Percentiles rank a stretch among this genome's conserved stretches.
Evolutionary conservation across 2,329 filamentous ascomycete genomes (phyloP).

Genomic region (Pseudovirgaria hyperparasitica): DNA sequence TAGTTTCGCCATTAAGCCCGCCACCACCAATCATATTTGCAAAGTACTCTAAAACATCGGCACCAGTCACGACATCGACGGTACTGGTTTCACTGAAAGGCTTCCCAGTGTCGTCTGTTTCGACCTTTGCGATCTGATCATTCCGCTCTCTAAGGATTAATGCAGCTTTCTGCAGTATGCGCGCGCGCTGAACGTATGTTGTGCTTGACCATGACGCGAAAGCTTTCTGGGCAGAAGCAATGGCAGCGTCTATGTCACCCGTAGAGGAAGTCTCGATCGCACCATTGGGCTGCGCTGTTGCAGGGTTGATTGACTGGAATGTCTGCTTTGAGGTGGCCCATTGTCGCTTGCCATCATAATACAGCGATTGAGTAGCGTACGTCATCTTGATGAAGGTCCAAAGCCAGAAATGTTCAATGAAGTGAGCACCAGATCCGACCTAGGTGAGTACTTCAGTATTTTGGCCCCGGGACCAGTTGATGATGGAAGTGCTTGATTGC

Average conservation of each 20-base stretch:
- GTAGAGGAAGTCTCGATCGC: slow-evolving; percentile 58
- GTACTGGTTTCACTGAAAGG: slow-evolving; percentile 72
- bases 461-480: too few species aligned
- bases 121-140: slow-evolving; percentile 63
- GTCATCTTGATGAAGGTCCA: slow-evolving; percentile 20
- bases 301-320: slow-evolving; percentile 64
- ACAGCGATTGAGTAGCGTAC: slow-evolving; percentile 50
- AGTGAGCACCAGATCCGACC: slow-evolving; percentile 1
- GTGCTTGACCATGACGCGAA: slow-evolving; percentile 69
- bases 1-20: slow-evolving; percentile 69
- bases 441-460: too few species aligned
- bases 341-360: slow-evolving; percentile 61
- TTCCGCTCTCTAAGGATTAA: slow-evolving; percentile 61
- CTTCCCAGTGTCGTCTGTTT: slow-evolving; percentile 80
- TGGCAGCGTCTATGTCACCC: slow-evolving; percentile 56
- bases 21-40: slow-evolving; percentile 66
- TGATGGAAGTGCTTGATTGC: too few species aligned
- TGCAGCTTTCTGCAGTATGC: slow-evolving; percentile 67
- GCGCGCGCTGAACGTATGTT: slow-evolving; percentile 59
- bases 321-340: slow-evolving; percentile 45
- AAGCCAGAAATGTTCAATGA: neutral
- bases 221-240: slow-evolving; percentile 56
- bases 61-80: slow-evolving; percentile 72
- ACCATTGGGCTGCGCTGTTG: slow-evolving; percentile 55
- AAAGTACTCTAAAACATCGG: slow-evolving; percentile 78